These are phyloP conservation scores for Pythium brassicae DNA, from an alignment of 352 stramenopile genomes.

Conservation along the genomic window DNA sequence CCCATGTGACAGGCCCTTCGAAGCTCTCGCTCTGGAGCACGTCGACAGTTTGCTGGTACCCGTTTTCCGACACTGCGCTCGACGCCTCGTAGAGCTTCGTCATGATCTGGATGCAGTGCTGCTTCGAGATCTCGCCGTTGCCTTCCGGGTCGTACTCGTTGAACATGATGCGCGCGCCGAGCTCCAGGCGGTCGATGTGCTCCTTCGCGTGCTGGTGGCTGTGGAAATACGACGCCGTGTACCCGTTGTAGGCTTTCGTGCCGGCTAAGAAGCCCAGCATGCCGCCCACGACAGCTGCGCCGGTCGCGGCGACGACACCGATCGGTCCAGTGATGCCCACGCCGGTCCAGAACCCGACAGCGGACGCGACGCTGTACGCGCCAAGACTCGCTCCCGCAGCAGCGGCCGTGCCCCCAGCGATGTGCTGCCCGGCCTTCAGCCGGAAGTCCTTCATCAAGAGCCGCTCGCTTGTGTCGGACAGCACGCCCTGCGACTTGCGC, in stretches of 20 bases:
- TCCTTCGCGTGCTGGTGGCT: conserved; percentile 76
- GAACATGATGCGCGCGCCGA: conserved; percentile 79
- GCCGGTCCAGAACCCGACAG: conserved; percentile 74
- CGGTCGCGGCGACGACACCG: conserved; percentile 70
- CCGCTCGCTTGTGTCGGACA: conserved; percentile 70
- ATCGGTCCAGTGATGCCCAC: conserved; percentile 75
- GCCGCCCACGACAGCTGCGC: conserved; percentile 74
- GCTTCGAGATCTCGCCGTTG: conserved; percentile 59
- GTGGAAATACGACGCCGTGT: conserved; percentile 70
- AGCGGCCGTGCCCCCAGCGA: conserved; percentile 68
- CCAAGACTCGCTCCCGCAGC: conserved; percentile 71
- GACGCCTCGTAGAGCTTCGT: conserved; percentile 71
- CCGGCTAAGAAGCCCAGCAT: conserved; percentile 84
- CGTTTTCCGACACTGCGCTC: conserved; percentile 58
- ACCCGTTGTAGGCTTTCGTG: conserved; percentile 70
- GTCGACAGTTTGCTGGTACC: conserved; percentile 51
- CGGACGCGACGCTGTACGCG: conserved; percentile 67
- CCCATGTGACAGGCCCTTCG: conserved; percentile 69
- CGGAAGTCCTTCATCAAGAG: conserved; percentile 83
- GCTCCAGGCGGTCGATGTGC: conserved; percentile 80
- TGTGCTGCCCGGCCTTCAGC: conserved; percentile 76
- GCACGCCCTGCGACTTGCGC: conserved; percentile 55
- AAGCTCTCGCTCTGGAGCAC: conserved; percentile 60
- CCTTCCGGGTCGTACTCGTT: conserved; percentile 73
- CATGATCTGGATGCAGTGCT: conserved; percentile 71